Percentiles rank a stretch among this genome's conserved stretches.
Evolutionary conservation across 768 basidiomycete species (phyloP).

Genomic region (Leccinum incarnatum): DNA sequence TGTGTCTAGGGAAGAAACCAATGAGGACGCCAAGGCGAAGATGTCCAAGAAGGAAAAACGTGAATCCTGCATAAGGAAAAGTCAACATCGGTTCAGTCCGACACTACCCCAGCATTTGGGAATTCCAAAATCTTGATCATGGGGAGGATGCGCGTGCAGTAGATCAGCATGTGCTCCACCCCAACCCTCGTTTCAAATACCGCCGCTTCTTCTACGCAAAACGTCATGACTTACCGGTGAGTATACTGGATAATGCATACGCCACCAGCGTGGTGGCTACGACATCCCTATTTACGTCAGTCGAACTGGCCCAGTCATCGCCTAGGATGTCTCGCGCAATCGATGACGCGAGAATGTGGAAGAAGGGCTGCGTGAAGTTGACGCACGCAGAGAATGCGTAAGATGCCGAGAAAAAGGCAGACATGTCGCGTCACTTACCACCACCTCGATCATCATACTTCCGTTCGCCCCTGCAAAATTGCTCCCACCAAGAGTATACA

Average conservation of each 20-base stretch:
- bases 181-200: background rate
- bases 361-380: slow-evolving; percentile 68
- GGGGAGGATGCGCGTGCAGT: background rate
- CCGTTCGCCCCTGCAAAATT: slow-evolving; percentile 89
- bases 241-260: slow-evolving; percentile 79
- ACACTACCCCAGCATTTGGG: slow-evolving; percentile 5
- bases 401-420: background rate
- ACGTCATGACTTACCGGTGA: slow-evolving; percentile 61
- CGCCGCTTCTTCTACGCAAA: background rate
- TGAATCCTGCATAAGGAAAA: slow-evolving; percentile 33
- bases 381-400: background rate
- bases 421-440: slow-evolving; percentile 49
- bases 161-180: background rate
- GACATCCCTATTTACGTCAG: slow-evolving; percentile 63
- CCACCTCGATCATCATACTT: slow-evolving; percentile 99
- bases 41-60: slow-evolving; percentile 81
- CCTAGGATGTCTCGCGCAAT: slow-evolving; percentile 61
- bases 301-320: slow-evolving; percentile 35
- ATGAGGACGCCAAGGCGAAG: slow-evolving; percentile 82
- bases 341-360: slow-evolving; percentile 82
- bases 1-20: slow-evolving; percentile 95
- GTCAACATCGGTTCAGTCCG: slow-evolving; percentile 8
- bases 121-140: slow-evolving; percentile 12
- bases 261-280: slow-evolving; percentile 92
- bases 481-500: slow-evolving; percentile 84